These are phyloP conservation scores for Tricholoma sp. DNA, from an alignment of 768 basidiomycete species.

Conservation along the genomic window DNA sequence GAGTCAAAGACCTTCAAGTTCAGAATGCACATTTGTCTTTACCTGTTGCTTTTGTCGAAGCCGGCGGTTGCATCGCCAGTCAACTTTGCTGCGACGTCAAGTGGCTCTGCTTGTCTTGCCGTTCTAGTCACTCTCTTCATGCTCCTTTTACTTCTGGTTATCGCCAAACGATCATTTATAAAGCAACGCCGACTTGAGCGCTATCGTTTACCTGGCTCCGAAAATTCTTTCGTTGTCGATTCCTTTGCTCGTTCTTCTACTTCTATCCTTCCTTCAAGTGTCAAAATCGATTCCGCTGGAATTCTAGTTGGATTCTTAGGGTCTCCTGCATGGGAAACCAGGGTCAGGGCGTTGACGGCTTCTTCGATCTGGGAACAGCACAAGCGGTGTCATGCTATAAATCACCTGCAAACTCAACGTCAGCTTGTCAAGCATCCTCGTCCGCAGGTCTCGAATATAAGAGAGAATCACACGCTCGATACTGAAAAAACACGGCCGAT, in stretches of 20 bases:
- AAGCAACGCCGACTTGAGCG: conserved; percentile 17
- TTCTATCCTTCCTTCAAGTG: conserved; percentile 11
- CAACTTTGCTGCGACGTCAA: conserved; percentile 9
- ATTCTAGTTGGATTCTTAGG: conserved; percentile 41
- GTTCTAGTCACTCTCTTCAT: conserved; percentile 21
- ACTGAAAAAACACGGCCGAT: conserved; percentile 7
- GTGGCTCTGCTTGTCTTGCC: conserved; percentile 20
- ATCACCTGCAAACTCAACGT: conserved; percentile 15
- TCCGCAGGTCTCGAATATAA: conserved; percentile 6
- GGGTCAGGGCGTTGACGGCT: conserved; percentile 18
- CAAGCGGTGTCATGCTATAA: conserved; percentile 16
- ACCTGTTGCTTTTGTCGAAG: conserved; percentile 1
- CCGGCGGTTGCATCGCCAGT: conserved; percentile 9
- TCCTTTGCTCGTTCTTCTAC: conserved; percentile 15
- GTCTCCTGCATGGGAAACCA: conserved; percentile 41
- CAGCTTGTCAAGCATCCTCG: conserved; percentile 8
- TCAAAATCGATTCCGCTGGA: conserved; percentile 16
- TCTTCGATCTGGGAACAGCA: conserved; percentile 13
- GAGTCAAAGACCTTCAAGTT: conserved; percentile 15
- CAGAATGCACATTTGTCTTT: not conserved
- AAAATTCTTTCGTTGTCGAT: conserved; percentile 4
- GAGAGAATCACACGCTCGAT: not conserved
- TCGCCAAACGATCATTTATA: conserved; percentile 25
- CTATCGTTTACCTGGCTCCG: not conserved
- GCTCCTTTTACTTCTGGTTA: conserved; percentile 20